Percentiles rank a stretch among this genome's conserved stretches.
phyloP scores from a whole-genome alignment of 1,139 yeast species.

The Candida sojae region DNA sequence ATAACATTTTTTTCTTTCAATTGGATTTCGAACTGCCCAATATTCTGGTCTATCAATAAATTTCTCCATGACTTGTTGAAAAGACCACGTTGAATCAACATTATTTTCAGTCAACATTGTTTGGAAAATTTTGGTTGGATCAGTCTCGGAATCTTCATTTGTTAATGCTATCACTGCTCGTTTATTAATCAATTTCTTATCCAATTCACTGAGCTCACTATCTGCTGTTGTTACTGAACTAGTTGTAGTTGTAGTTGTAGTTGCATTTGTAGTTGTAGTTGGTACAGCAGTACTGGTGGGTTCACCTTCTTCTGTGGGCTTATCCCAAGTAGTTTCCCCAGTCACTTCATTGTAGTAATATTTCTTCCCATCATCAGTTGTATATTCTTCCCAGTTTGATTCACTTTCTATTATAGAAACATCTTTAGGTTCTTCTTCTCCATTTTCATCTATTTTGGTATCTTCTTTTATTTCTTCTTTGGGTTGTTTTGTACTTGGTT shows the following conservation, averaged over 20 bases:
- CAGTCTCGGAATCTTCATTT: conserved; percentile 23
- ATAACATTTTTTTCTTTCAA: conserved; percentile 60
- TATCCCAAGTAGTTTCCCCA: conserved; percentile 78
- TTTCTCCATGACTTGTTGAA: conserved; percentile 63
- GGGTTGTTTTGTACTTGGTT: background rate
- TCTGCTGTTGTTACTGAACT: background rate
- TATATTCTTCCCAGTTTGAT: conserved; percentile 59
- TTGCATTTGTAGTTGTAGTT: background rate
- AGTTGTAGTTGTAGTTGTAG: background rate
- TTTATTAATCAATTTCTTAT: conserved; percentile 14
- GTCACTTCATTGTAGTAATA: conserved; percentile 74
- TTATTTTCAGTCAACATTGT: conserved; percentile 51
- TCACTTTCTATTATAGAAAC: background rate
- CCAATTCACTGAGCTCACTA: conserved; percentile 11
- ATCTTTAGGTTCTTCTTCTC: background rate
- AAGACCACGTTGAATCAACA: conserved; percentile 79
- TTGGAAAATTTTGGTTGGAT: conserved; percentile 50
- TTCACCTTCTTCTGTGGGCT: conserved; percentile 50
- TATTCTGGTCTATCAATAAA: conserved; percentile 63
- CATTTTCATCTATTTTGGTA: background rate
- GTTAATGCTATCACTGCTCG: conserved; percentile 11
- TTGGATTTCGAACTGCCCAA: conserved; percentile 67
- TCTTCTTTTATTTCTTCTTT: background rate
- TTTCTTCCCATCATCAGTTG: conserved; percentile 67
- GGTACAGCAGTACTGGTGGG: background rate